Percentiles rank a stretch among this genome's conserved stretches.
phyloP scores from a whole-genome alignment of 192 early-diverging fungal species.

The Irineochytrium annulatum region DNA sequence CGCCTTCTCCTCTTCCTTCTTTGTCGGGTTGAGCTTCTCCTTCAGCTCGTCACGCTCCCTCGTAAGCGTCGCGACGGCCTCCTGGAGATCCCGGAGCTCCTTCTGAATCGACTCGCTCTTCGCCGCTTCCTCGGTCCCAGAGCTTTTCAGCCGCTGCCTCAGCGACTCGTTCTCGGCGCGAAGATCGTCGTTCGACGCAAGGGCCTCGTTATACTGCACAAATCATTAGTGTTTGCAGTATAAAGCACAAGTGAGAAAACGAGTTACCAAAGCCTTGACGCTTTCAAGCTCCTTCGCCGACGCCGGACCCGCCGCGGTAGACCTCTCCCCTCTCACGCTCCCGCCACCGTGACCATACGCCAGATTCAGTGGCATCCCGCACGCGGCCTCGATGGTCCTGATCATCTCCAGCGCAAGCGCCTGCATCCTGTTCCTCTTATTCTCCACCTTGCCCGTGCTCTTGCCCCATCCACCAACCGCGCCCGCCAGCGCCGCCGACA shows the following conservation, averaged over 20 bases:
- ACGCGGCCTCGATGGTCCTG: constrained; percentile 19
- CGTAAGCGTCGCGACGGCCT: constrained; percentile 7
- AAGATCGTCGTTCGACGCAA: constrained; percentile 15
- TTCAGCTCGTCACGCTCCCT: constrained; percentile 19
- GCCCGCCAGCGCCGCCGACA: too few relatives aligned
- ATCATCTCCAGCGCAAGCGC: constrained; percentile 22
- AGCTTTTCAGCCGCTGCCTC: not conserved
- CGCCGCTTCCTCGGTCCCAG: constrained; percentile 10
- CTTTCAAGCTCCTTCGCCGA: constrained; percentile 14
- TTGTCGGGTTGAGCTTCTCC: constrained; percentile 22
- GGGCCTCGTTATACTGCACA: constrained; percentile 16
- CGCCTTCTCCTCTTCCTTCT: constrained; percentile 9
- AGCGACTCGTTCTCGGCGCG: constrained; percentile 26
- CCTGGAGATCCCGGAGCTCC: constrained; percentile 5
- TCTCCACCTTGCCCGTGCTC: too few relatives aligned
- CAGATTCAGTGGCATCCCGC: constrained; percentile 14
- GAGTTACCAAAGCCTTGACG: constrained; percentile 7
- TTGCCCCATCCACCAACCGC: too few relatives aligned
- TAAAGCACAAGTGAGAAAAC: constrained; percentile 5
- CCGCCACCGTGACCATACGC: too few relatives aligned
- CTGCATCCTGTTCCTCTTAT: too few relatives aligned
- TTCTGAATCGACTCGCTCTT: constrained; percentile 5
- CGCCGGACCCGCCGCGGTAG: not conserved
- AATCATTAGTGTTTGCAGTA: constrained; percentile 1
- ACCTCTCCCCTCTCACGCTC: not conserved